These are phyloP conservation scores for Cercospora sojina DNA, from an alignment of 2,329 filamentous ascomycete genomes.

Conservation along the genomic window DNA sequence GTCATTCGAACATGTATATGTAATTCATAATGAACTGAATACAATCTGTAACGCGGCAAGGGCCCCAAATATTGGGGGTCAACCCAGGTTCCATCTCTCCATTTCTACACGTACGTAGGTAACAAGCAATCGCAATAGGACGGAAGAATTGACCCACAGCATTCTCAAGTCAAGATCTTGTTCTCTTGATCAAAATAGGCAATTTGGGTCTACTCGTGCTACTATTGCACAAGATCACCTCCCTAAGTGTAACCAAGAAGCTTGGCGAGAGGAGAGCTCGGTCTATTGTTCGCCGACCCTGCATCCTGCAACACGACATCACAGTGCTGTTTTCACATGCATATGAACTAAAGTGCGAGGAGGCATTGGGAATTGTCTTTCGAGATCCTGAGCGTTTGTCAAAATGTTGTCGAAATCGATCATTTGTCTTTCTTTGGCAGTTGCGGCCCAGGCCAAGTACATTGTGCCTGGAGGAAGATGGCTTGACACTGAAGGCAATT, in stretches of 20 bases:
- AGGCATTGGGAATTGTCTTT: not conserved
- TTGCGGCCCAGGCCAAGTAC: slow-evolving; percentile 45
- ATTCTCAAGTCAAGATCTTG: not conserved
- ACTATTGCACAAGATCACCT: not conserved
- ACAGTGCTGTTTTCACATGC: not conserved
- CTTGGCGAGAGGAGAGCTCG: slow-evolving; percentile 15
- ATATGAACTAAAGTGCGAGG: not conserved
- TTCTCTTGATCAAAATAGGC: not conserved
- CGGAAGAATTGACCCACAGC: not conserved
- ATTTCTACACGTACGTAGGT: not conserved
- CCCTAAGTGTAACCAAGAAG: not conserved
- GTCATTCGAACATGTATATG: not conserved
- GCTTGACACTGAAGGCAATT: slow-evolving; percentile 59
- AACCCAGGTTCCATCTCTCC: not conserved
- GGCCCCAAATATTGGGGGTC: not conserved
- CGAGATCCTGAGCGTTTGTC: not conserved
- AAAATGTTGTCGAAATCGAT: not conserved
- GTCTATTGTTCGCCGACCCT: not conserved
- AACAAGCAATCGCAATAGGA: not conserved
- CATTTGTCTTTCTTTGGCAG: not conserved
- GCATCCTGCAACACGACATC: not conserved
- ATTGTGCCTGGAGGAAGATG: slow-evolving; percentile 63
- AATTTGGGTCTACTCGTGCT: not conserved
- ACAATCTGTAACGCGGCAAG: not conserved
- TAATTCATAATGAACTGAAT: too few relatives aligned